Conservation (phyloP, 495 filamentous ascomycete genomes). For the Hypoxylon rickii region DNA sequence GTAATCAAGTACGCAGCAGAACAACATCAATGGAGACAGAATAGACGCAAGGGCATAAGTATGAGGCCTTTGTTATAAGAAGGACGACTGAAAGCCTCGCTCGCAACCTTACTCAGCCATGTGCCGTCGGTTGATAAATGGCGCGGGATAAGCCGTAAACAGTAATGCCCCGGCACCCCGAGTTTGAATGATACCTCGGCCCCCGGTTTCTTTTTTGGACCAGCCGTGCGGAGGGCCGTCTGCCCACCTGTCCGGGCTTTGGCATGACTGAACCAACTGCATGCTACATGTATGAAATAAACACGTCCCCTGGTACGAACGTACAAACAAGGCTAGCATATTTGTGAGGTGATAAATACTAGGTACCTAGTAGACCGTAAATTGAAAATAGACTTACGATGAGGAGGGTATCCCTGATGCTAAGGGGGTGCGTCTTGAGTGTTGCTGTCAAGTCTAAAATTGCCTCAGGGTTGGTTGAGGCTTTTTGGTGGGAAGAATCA, state of each 20-base stretch:
- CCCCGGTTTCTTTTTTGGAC: conserved; percentile 23
- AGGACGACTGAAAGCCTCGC: background rate
- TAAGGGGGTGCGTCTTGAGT: background rate
- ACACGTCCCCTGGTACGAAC: no score
- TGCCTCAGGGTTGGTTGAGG: conserved; percentile 26
- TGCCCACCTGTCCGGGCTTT: conserved; percentile 12
- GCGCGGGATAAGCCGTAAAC: conserved; percentile 13
- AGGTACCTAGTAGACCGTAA: no score
- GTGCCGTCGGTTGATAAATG: conserved; percentile 1
- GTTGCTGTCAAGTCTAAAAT: conserved; percentile 16
- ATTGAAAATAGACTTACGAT: conserved; percentile 21
- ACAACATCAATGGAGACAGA: no score
- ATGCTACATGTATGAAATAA: no score
- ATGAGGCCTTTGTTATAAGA: conserved; percentile 16
- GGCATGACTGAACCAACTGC: background rate
- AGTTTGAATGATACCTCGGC: conserved; percentile 24
- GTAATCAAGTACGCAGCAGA: no score
- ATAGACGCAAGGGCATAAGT: no score
- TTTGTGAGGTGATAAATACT: no score
- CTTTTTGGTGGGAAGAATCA: conserved; percentile 18
- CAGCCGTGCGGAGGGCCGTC: conserved; percentile 19
- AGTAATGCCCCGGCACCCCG: conserved; percentile 32
- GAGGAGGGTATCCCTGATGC: no score
- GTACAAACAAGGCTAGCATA: no score
- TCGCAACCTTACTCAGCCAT: background rate